Evolutionary conservation across 2,329 filamentous ascomycete genomes (phyloP).

Genomic region (Chaetomiaceae sp.): DNA sequence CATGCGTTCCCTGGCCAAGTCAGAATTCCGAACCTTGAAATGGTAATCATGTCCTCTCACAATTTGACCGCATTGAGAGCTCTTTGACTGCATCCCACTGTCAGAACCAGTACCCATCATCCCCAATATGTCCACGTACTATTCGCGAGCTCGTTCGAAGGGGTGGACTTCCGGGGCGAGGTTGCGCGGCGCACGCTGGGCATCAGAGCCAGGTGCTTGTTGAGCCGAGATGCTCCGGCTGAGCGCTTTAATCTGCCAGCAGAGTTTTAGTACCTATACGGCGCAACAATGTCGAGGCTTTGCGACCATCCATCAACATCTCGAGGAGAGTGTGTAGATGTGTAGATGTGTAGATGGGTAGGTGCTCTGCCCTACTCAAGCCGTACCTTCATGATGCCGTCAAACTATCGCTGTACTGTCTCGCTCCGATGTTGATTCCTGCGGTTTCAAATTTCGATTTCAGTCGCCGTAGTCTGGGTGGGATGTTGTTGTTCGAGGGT

Average conservation of each 20-base stretch:
- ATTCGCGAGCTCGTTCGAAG: slow-evolving; percentile 30
- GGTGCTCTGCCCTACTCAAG: not conserved
- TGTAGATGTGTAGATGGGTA: no score
- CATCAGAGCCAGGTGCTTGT: slow-evolving; percentile 31
- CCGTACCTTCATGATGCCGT: slow-evolving; percentile 21
- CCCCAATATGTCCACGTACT: slow-evolving; percentile 19
- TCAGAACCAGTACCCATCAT: slow-evolving; percentile 6
- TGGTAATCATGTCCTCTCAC: slow-evolving; percentile 8
- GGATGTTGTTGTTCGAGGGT: no score
- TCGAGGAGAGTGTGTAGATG: no score
- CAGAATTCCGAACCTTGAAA: not conserved
- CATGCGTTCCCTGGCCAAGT: slow-evolving; percentile 47
- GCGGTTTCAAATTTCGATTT: no score
- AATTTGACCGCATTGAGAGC: slow-evolving; percentile 31
- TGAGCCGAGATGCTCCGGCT: slow-evolving; percentile 30
- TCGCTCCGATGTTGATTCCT: no score
- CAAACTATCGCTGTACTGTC: no score
- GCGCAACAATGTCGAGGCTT: not conserved
- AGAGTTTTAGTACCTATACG: slow-evolving; percentile 12
- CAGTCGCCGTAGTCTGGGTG: not conserved
- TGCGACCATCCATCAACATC: no score
- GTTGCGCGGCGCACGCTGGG: slow-evolving; percentile 30
- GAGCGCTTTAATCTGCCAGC: slow-evolving; percentile 31
- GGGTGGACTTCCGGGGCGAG: slow-evolving; percentile 30
- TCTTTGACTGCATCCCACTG: slow-evolving; percentile 20